phyloP scores from a whole-genome alignment of 495 filamentous ascomycete species.

The Neurospora terricola region DNA sequence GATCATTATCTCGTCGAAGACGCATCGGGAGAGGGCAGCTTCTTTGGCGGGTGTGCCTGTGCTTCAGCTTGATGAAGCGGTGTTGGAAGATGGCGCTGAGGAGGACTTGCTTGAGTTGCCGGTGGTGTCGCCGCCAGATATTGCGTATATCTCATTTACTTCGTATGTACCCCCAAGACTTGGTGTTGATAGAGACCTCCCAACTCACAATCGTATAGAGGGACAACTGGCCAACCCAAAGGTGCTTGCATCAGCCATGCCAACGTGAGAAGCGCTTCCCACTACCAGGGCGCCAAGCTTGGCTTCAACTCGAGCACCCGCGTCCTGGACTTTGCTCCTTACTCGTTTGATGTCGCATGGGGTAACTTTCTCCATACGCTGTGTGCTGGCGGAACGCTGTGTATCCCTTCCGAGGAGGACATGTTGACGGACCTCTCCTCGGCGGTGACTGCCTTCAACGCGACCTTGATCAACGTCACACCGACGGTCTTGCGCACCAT shows the following conservation, averaged over 20 bases:
- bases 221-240: not conserved
- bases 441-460: not conserved
- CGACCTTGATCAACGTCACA: conserved; percentile 27
- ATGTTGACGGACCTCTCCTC: conserved; percentile 15
- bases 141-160: not conserved
- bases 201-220: not conserved
- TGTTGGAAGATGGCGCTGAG: not conserved
- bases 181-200: not conserved
- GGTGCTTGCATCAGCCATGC: not conserved
- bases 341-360: conserved; percentile 49
- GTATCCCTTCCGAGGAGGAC: conserved; percentile 23
- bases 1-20: not conserved
- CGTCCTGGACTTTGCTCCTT: conserved; percentile 48
- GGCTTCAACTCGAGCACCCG: conserved; percentile 15
- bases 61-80: not conserved
- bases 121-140: not conserved
- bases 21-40: not conserved
- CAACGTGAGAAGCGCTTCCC: not conserved
- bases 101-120: not conserved
- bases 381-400: conserved; percentile 28
- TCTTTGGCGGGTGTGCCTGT: not conserved
- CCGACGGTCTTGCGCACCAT: conserved; percentile 39
- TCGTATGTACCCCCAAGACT: not conserved
- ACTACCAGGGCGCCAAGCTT: not conserved
- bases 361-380: conserved; percentile 47